Percentiles rank a stretch among this genome's conserved stretches.
These are phyloP conservation scores for Helicosporidium sp. DNA, from an alignment of 139 green algal genomes.

Conservation along the genomic window DNA sequence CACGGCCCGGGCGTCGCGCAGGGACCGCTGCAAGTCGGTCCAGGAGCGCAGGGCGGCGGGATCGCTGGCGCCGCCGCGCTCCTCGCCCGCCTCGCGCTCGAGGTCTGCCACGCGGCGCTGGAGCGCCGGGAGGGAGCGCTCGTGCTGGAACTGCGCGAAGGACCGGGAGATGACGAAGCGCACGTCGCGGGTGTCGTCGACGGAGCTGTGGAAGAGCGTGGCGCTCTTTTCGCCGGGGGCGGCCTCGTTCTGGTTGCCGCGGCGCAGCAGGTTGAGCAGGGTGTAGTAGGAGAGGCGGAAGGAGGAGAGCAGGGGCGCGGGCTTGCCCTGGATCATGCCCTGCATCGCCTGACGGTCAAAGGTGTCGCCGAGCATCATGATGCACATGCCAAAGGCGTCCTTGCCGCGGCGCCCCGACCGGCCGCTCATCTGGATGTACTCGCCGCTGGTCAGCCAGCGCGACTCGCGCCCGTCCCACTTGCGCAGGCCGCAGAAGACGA, in stretches of 20 bases:
- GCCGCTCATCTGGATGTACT: slow-evolving; percentile 97
- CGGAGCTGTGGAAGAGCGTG: no score
- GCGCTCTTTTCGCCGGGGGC: no score
- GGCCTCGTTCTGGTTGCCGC: slow-evolving; percentile 44
- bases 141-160: slow-evolving; percentile 87
- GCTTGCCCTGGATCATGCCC: slow-evolving; percentile 35
- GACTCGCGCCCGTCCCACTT: slow-evolving; percentile 75
- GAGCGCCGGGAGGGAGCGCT: slow-evolving; percentile 27
- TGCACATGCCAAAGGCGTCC: slow-evolving; percentile 67
- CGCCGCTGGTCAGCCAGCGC: slow-evolving; percentile 45
- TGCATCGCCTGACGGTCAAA: slow-evolving; percentile 19
- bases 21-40: slow-evolving; percentile 42
- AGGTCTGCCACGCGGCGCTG: slow-evolving; percentile 9
- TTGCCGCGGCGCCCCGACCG: slow-evolving; percentile 74
- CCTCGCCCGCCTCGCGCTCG: slow-evolving; percentile 1
- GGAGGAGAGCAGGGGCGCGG: slow-evolving; percentile 35
- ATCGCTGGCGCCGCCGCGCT: no score
- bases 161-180: slow-evolving; percentile 72
- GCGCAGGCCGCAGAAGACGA: slow-evolving; percentile 68
- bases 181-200: no score
- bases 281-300: slow-evolving; percentile 83
- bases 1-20: slow-evolving; percentile 15
- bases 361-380: slow-evolving; percentile 66
- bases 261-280: slow-evolving; percentile 75
- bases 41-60: no score